Evolutionary conservation across 345 rosid genomes (phyloP), one percentile per base, ranked within the genome.

Genomic region (Salix purpurea): DNA sequence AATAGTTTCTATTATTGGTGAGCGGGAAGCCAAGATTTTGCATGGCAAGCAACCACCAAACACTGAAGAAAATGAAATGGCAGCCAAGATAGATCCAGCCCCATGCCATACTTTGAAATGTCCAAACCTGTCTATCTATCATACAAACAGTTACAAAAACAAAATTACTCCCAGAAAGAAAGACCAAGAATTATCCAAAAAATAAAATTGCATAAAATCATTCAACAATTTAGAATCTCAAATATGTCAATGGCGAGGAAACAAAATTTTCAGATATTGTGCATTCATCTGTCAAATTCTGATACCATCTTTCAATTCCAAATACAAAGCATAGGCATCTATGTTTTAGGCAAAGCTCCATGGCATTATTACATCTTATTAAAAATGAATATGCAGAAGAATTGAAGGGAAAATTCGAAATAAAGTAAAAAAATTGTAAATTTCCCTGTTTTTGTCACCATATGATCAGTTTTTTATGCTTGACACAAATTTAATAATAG

Each of bases 91-190:
- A 65, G 99, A 90, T 84, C 99, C 99, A 70, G 93, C 97, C 74
- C 87, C 97, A 86, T 87, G 97, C 97, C 99, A 95, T 68, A 91
- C 58, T 85, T 95, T 95, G 91, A 95, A 95, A 87, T 82, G 90
- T 36, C 99, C 99, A 89, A 93, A 95, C 86, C 99, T 91, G 90
- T 94, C 97, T 82, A 94, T 91, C 99, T 92, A 84, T 74, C 78
- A 80, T 71, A 72, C 36, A 74, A 77, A 77, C 71, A 42, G 68
- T 18, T 71, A 50, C 28, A 73, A 40, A 80, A 71, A n/a, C 15
- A 61, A 28, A 24, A 39, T 34, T 21, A 67, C 19, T 34, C 18
- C 62, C 16, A 23, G 12, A 26, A 76, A 60, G 21, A 1, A 69
- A 2, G 69, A 11, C 12, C 23, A 24, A 18, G 36, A 39, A 6